A percentile compares a stretch with the other conserved stretches of the same genome.
These are phyloP conservation scores for Magnolia changhungtana DNA, from an alignment of 164 flowering plant genomes.

Conservation along the genomic window DNA sequence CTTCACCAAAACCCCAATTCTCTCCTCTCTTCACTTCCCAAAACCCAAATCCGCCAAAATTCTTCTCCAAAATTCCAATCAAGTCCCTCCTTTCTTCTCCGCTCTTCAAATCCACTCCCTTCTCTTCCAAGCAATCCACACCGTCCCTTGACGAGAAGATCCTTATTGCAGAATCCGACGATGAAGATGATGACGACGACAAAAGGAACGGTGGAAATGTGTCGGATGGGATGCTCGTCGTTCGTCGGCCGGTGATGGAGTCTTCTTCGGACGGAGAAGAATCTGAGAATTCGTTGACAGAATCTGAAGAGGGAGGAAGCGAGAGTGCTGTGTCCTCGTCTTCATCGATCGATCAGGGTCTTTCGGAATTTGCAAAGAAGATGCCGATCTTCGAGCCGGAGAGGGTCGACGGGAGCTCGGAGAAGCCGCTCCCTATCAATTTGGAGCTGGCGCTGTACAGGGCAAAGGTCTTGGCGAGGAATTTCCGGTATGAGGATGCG, in stretches of 20 bases:
- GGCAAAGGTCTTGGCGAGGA: slow-evolving; percentile 65
- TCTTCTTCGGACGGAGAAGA: background rate
- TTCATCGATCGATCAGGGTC: slow-evolving; percentile 41
- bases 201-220: slow-evolving; percentile 13
- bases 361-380: slow-evolving; percentile 64
- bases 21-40: slow-evolving; percentile 32
- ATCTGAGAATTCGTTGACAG: background rate
- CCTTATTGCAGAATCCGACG: slow-evolving; percentile 14
- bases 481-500: slow-evolving; percentile 54
- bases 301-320: slow-evolving; percentile 6
- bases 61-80: slow-evolving; percentile 24
- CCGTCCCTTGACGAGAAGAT: slow-evolving; percentile 31
- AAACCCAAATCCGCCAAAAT: slow-evolving; percentile 34
- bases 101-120: background rate
- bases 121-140: slow-evolving; percentile 27
- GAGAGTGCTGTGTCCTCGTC: slow-evolving; percentile 17
- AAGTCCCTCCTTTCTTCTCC: slow-evolving; percentile 15
- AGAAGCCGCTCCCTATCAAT: slow-evolving; percentile 63
- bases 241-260: slow-evolving; percentile 69
- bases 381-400: slow-evolving; percentile 81
- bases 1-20: slow-evolving; percentile 23
- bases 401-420: slow-evolving; percentile 34
- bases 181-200: background rate
- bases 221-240: slow-evolving; percentile 26
- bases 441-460: slow-evolving; percentile 78